These are phyloP conservation scores for Phytopythium helicoides DNA, from an alignment of 352 stramenopile species.

Conservation along the genomic window DNA sequence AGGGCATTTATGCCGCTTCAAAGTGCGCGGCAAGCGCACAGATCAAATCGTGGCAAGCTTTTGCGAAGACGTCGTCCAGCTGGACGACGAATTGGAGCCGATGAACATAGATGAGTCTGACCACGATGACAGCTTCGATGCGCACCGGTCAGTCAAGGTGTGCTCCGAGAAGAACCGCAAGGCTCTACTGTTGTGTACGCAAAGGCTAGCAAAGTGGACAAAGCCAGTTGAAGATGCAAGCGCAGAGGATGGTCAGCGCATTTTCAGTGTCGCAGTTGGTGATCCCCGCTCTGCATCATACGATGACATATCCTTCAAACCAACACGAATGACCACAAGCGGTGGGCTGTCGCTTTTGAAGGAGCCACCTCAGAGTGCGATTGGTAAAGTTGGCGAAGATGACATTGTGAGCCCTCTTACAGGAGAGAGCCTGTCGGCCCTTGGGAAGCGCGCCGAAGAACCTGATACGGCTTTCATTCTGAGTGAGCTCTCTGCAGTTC, in stretches of 20 bases:
- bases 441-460: slow-evolving; percentile 48
- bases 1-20: slow-evolving; percentile 58
- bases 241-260: too few species aligned
- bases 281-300: slow-evolving; percentile 33
- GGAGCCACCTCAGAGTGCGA: slow-evolving; percentile 30
- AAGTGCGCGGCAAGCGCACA: slow-evolving; percentile 54
- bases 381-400: slow-evolving; percentile 17
- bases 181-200: slow-evolving; percentile 10
- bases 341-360: slow-evolving; percentile 37
- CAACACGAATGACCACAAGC: too few species aligned
- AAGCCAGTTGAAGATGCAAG: neutral
- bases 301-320: too few species aligned
- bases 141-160: slow-evolving; percentile 5
- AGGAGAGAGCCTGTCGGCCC: slow-evolving; percentile 30
- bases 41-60: slow-evolving; percentile 33
- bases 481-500: slow-evolving; percentile 41
- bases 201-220: neutral
- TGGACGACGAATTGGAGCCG: neutral
- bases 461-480: slow-evolving; percentile 58
- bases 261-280: slow-evolving; percentile 22
- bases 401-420: slow-evolving; percentile 65
- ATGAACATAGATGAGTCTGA: slow-evolving; percentile 23
- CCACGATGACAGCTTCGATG: slow-evolving; percentile 49
- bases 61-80: slow-evolving; percentile 1
- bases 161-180: slow-evolving; percentile 17